These are phyloP conservation scores for Melastoma malabathricum DNA, from an alignment of 345 rosid species.

Conservation along the genomic window DNA sequence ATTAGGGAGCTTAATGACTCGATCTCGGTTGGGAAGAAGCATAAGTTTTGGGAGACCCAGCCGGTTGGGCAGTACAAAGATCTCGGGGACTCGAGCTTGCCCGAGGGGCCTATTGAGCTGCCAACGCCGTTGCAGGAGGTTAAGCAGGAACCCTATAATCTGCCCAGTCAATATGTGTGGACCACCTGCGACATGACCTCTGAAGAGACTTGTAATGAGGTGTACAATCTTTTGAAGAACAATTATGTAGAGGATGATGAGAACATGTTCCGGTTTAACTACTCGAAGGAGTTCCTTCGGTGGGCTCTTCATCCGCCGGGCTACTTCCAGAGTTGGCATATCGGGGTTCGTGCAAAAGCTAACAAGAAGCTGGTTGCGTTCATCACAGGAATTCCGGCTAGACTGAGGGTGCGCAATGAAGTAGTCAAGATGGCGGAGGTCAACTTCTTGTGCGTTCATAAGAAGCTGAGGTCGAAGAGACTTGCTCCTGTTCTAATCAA, in stretches of 20 bases:
- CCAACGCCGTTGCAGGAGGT: constrained; percentile 57
- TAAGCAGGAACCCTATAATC: constrained; percentile 85
- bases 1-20: constrained; percentile 61
- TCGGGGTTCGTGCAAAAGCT: constrained; percentile 76
- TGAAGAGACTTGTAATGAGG: constrained; percentile 70
- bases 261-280: constrained; percentile 93
- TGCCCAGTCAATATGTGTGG: constrained; percentile 73
- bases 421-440: constrained; percentile 87
- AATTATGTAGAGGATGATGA: constrained; percentile 93
- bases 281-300: constrained; percentile 82
- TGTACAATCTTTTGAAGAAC: constrained; percentile 61
- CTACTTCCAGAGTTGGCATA: constrained; percentile 69
- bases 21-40: constrained; percentile 35
- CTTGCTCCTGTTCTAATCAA: constrained; percentile 96
- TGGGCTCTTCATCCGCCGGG: constrained; percentile 93
- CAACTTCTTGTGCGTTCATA: constrained; percentile 89
- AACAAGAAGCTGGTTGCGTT: constrained; percentile 81
- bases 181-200: constrained; percentile 70
- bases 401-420: constrained; percentile 65
- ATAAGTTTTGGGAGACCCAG: constrained; percentile 91
- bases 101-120: constrained; percentile 70
- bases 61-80: constrained; percentile 86
- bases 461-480: constrained; percentile 88
- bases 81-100: constrained; percentile 47
- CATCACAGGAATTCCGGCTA: constrained; percentile 82